phyloP scores from a whole-genome alignment of 305 asterid genomes.

The Fraxinus sp. region DNA sequence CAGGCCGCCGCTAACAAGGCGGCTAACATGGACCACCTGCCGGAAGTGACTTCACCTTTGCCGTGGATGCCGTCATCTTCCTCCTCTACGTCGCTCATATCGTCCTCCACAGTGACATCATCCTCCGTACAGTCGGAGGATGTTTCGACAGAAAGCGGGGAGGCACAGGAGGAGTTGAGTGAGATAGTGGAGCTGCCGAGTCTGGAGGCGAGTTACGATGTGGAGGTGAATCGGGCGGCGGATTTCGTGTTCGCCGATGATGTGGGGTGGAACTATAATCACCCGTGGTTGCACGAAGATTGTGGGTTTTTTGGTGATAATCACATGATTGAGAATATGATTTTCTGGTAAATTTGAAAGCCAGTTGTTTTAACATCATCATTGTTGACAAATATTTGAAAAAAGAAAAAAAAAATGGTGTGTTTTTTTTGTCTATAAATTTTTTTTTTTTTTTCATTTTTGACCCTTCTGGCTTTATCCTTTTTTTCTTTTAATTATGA shows the following conservation, averaged over 20 bases:
- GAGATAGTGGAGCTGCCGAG: conserved; percentile 77
- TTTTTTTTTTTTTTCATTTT: neutral
- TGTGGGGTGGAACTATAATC: conserved; percentile 51
- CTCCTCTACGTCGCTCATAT: neutral
- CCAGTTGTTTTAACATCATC: conserved; percentile 36
- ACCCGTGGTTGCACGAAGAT: conserved; percentile 41
- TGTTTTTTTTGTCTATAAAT: neutral
- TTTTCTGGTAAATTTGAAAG: conserved; percentile 29
- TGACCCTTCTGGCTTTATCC: conserved; percentile 12
- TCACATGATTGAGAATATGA: conserved; percentile 15
- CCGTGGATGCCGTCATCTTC: conserved; percentile 20
- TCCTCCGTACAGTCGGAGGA: neutral
- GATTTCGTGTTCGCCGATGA: conserved; percentile 39
- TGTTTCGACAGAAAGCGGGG: neutral
- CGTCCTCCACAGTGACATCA: neutral
- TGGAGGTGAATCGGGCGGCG: conserved; percentile 25
- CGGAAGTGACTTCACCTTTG: neutral
- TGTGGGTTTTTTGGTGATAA: conserved; percentile 27
- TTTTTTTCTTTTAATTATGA: neutral
- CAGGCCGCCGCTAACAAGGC: conserved; percentile 55
- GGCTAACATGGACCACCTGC: conserved; percentile 44
- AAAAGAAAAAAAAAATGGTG: neutral
- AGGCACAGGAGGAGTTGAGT: conserved; percentile 45
- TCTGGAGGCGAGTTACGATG: conserved; percentile 43
- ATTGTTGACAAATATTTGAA: conserved; percentile 4